Evolutionary conservation across 108 stramenopile genomes (phyloP).

Genomic region (Chaetoceros muelleri): DNA sequence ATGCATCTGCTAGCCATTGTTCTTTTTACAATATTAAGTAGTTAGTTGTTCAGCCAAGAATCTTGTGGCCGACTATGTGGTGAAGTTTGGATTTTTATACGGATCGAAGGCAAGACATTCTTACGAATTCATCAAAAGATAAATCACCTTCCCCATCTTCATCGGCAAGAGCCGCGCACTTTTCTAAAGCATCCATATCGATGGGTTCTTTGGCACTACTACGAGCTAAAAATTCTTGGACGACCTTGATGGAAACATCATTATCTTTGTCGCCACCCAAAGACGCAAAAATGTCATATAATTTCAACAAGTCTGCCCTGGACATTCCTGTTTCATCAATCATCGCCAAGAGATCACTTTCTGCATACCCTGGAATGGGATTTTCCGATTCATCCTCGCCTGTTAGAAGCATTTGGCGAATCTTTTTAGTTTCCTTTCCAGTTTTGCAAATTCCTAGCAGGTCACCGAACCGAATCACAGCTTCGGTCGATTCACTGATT

Average conservation of each 20-base stretch:
- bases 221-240: constrained; percentile 13
- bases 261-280: constrained; percentile 1
- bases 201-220: constrained; percentile 7
- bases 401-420: constrained; percentile 4
- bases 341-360: constrained; percentile 5
- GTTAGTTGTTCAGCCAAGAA: no score
- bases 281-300: constrained; percentile 11
- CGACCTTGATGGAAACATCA: constrained; percentile 11
- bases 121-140: constrained; percentile 18
- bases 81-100: background rate
- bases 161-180: constrained; percentile 5
- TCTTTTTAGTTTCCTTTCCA: background rate
- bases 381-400: constrained; percentile 1
- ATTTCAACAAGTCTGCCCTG: constrained; percentile 7
- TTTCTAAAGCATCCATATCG: constrained; percentile 2
- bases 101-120: background rate
- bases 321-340: constrained; percentile 7
- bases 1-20: no score
- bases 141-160: constrained; percentile 16
- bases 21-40: no score
- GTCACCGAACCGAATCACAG: constrained; percentile 17
- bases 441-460: constrained; percentile 13
- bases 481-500: constrained; percentile 25
- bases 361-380: constrained; percentile 7
- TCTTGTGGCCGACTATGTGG: background rate